phyloP scores from a whole-genome alignment of 805 yeast species.

The Hanseniaspora lachancei region DNA sequence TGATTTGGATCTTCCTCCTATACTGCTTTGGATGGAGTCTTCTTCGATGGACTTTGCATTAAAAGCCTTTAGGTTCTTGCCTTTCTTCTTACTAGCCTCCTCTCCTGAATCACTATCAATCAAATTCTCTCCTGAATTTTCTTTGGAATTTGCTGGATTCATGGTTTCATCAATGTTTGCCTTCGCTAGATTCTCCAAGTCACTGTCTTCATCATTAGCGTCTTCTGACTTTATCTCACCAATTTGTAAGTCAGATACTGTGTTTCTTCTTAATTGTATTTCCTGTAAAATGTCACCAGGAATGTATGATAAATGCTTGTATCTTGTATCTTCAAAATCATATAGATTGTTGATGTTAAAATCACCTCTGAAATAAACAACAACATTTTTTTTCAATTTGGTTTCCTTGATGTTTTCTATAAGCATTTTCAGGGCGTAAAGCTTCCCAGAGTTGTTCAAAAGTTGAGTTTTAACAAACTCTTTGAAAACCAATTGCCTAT shows the following conservation, averaged over 20 bases:
- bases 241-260: neutral
- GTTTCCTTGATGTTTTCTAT: slow-evolving; percentile 1
- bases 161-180: neutral
- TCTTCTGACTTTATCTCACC: neutral
- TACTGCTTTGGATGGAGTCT: slow-evolving; percentile 9
- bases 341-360: slow-evolving; percentile 8
- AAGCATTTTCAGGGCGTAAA: neutral
- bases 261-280: slow-evolving; percentile 7
- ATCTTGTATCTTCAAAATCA: slow-evolving; percentile 9
- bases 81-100: neutral
- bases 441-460: slow-evolving; percentile 2
- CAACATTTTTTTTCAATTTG: neutral
- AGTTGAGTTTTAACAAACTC: slow-evolving; percentile 8
- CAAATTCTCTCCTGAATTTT: neutral
- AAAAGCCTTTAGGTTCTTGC: neutral
- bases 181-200: neutral
- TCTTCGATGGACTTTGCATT: neutral
- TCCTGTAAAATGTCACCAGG: slow-evolving; percentile 5
- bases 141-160: neutral
- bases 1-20: slow-evolving; percentile 7
- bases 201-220: neutral
- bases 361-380: slow-evolving; percentile 10
- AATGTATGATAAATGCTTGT: slow-evolving; percentile 7
- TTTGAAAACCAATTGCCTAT: slow-evolving; percentile 7
- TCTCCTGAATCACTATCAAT: slow-evolving; percentile 3